These are phyloP conservation scores for Chondrostereum purpureum DNA, from an alignment of 1,284 basidiomycete species.

Conservation along the genomic window DNA sequence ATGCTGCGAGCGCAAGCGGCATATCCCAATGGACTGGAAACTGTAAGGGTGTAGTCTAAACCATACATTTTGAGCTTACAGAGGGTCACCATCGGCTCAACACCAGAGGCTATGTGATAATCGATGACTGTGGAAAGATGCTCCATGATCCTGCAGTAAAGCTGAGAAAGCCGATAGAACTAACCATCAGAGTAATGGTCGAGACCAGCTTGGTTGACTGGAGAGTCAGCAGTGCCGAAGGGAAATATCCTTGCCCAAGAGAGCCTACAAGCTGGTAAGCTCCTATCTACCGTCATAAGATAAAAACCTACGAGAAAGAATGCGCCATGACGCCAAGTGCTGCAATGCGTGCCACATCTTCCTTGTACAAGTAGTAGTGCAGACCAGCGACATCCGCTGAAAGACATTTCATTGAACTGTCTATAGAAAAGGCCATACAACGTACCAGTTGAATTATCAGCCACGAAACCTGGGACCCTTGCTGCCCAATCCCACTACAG, in stretches of 20 bases:
- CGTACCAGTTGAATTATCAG: conserved; percentile 35
- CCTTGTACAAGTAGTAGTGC: conserved; percentile 43
- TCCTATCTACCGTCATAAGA: not conserved
- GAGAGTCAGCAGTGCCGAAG: conserved; percentile 39
- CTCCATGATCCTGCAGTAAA: not conserved
- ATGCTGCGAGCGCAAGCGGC: conserved; percentile 36
- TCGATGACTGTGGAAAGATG: conserved; percentile 32
- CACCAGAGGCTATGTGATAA: conserved; percentile 32
- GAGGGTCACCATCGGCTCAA: conserved; percentile 40
- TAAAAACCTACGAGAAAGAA: conserved; percentile 37
- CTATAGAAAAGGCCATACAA: not conserved
- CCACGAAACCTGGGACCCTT: conserved; percentile 31
- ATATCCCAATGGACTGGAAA: conserved; percentile 42
- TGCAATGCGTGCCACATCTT: conserved; percentile 37
- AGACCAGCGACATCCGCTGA: conserved; percentile 39
- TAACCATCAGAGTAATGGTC: conserved; percentile 40
- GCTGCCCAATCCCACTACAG: conserved; percentile 48
- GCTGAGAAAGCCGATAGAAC: conserved; percentile 8
- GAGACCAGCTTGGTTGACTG: conserved; percentile 36
- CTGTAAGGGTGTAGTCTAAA: conserved; percentile 1
- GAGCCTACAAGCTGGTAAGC: conserved; percentile 21
- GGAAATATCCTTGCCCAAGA: conserved; percentile 46
- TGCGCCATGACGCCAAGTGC: conserved; percentile 41
- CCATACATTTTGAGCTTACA: conserved; percentile 23
- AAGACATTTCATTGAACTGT: not conserved